phyloP scores from a whole-genome alignment of 192 early-diverging fungal species.

The Backusella westeae region DNA sequence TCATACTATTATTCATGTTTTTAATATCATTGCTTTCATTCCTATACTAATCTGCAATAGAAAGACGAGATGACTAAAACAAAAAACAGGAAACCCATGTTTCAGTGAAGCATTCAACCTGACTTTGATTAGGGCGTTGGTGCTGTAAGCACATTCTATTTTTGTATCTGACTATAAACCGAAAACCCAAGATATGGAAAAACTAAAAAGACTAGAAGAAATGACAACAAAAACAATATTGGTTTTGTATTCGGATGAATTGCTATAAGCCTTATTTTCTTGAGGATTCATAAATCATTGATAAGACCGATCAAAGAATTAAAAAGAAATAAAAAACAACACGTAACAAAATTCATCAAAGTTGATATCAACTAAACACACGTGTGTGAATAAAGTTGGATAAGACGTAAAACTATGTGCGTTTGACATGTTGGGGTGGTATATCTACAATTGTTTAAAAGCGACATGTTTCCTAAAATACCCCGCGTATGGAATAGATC shows the following conservation, averaged over 20 bases:
- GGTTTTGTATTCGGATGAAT: background rate
- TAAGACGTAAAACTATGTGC: background rate
- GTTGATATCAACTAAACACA: background rate
- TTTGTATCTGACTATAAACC: background rate
- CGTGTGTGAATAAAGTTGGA: background rate
- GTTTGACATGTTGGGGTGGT: too few species aligned
- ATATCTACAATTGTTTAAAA: too few species aligned
- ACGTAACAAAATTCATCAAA: background rate
- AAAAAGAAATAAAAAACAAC: background rate
- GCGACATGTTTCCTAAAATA: too few species aligned
- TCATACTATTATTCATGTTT: background rate
- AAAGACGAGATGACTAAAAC: background rate
- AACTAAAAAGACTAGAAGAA: background rate
- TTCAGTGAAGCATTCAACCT: background rate
- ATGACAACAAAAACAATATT: background rate
- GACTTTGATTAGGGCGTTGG: background rate
- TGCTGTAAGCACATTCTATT: background rate
- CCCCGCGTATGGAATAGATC: too few species aligned
- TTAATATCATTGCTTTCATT: background rate
- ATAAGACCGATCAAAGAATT: background rate
- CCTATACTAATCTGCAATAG: background rate
- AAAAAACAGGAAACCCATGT: background rate
- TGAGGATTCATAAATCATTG: too few species aligned
- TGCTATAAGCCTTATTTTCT: background rate
- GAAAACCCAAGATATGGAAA: background rate